Conservation (phyloP, 129 eudicot species). For the Flaveria sonorensis region DNA sequence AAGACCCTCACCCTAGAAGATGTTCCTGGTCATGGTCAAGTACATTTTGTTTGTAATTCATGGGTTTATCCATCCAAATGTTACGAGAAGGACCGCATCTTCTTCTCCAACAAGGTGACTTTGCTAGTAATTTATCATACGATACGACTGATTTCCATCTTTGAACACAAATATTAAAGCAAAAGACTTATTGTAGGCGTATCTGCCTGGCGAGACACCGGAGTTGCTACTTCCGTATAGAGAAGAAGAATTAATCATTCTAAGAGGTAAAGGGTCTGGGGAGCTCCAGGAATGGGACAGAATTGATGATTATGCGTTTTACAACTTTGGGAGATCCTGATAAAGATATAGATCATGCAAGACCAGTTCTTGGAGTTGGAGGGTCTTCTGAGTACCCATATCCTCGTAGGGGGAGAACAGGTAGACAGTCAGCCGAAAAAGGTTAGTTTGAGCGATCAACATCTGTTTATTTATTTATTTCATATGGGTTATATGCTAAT, state of each 20-base stretch:
- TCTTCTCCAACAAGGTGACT: conserved; percentile 66
- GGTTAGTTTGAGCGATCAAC: conserved; percentile 33
- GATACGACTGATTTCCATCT: background rate
- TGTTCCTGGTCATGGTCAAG: conserved; percentile 57
- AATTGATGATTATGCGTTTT: conserved; percentile 54
- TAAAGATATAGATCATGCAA: conserved; percentile 15
- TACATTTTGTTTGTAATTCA: conserved; percentile 74
- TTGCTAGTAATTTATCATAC: background rate
- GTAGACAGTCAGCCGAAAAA: conserved; percentile 50
- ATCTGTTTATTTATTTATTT: background rate
- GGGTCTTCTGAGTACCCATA: conserved; percentile 50
- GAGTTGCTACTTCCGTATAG: conserved; percentile 29
- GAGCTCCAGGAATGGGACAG: conserved; percentile 45
- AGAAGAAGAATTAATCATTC: conserved; percentile 26
- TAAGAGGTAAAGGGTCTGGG: conserved; percentile 46
- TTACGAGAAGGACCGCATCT: conserved; percentile 52
- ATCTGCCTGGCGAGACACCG: conserved; percentile 47
- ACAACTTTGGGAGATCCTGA: conserved; percentile 59
- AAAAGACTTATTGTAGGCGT: conserved; percentile 25
- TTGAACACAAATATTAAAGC: background rate
- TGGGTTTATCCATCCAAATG: conserved; percentile 65
- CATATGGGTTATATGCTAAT: background rate
- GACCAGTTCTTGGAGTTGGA: conserved; percentile 45
- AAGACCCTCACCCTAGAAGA: conserved; percentile 63
- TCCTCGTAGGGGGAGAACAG: conserved; percentile 65